Percentiles rank a stretch among this genome's conserved stretches.
Conservation (phyloP, 116 monocot species). For the Zostera marina region DNA sequence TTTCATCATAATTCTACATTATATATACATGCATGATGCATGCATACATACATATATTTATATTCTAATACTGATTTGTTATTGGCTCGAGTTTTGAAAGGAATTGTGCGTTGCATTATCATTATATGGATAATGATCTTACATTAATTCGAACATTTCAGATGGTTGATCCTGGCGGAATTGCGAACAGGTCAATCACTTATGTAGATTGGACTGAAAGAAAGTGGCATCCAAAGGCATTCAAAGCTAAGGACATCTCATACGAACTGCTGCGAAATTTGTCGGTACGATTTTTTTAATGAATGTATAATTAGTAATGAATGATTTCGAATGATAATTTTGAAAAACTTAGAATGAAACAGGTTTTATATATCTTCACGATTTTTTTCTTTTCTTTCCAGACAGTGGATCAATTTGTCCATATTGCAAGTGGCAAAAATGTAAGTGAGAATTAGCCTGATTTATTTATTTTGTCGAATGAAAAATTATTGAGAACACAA, state of each 20-base stretch:
- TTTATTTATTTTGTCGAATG: too few species aligned
- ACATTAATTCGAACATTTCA: background rate
- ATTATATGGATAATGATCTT: too few species aligned
- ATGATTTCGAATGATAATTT: too few species aligned
- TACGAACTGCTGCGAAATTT: background rate
- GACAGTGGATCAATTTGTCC: too few species aligned
- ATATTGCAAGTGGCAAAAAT: too few species aligned
- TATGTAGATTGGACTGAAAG: background rate
- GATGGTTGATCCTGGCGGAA: constrained; percentile 5
- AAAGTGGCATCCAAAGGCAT: constrained; percentile 4
- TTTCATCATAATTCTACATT: too few species aligned
- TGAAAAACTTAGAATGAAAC: too few species aligned
- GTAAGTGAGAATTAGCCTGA: too few species aligned
- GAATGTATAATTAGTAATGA: background rate
- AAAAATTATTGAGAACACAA: too few species aligned
- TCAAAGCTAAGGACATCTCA: background rate
- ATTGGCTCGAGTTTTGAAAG: background rate
- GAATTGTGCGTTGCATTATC: background rate
- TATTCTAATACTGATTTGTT: background rate
- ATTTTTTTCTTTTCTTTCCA: too few species aligned
- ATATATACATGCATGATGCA: background rate
- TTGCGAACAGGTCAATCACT: constrained; percentile 2
- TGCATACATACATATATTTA: too few species aligned
- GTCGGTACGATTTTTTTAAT: background rate
- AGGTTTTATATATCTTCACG: too few species aligned